Conservation (phyloP, 2,329 filamentous ascomycete species). For the Aureobasidium pullulans region DNA sequence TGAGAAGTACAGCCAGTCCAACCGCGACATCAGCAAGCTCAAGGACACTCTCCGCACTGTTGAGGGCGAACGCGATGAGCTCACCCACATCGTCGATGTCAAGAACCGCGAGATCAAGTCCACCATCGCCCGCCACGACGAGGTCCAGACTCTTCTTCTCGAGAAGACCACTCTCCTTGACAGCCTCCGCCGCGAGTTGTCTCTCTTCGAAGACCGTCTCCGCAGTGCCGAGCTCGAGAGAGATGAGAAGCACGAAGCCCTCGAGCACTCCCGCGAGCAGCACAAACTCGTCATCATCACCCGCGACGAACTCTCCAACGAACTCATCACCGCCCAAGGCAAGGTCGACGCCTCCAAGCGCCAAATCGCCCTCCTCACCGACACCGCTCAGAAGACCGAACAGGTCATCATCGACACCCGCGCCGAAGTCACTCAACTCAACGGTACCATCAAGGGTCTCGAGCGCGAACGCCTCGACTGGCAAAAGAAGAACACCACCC, state of each 20-base stretch:
- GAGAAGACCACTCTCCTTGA: slow-evolving; percentile 22
- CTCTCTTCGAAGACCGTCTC: slow-evolving; percentile 21
- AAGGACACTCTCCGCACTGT: slow-evolving; percentile 22
- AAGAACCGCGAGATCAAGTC: slow-evolving; percentile 23
- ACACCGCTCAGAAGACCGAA: slow-evolving; percentile 20
- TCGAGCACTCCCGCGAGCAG: slow-evolving; percentile 23
- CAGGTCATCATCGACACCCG: slow-evolving; percentile 19
- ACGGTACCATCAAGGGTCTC: slow-evolving; percentile 21
- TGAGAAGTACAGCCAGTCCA: slow-evolving; percentile 21
- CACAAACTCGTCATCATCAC: slow-evolving; percentile 22
- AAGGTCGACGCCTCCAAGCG: slow-evolving; percentile 20
- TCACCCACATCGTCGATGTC: slow-evolving; percentile 21
- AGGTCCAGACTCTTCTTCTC: slow-evolving; percentile 20
- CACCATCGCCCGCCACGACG: slow-evolving; percentile 20
- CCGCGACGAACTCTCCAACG: slow-evolving; percentile 22
- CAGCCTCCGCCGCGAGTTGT: slow-evolving; percentile 22
- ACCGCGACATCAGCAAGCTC: slow-evolving; percentile 21
- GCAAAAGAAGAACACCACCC: slow-evolving; percentile 20
- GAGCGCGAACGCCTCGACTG: slow-evolving; percentile 25
- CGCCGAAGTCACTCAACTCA: slow-evolving; percentile 19
- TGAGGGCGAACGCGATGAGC: slow-evolving; percentile 26
- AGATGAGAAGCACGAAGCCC: slow-evolving; percentile 18
- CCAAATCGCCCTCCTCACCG: slow-evolving; percentile 20
- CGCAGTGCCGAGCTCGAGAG: slow-evolving; percentile 21
- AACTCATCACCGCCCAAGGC: slow-evolving; percentile 21